Base-by-base conservation (phyloP, 441 rosid species). In the Manihot esculenta region DNA sequence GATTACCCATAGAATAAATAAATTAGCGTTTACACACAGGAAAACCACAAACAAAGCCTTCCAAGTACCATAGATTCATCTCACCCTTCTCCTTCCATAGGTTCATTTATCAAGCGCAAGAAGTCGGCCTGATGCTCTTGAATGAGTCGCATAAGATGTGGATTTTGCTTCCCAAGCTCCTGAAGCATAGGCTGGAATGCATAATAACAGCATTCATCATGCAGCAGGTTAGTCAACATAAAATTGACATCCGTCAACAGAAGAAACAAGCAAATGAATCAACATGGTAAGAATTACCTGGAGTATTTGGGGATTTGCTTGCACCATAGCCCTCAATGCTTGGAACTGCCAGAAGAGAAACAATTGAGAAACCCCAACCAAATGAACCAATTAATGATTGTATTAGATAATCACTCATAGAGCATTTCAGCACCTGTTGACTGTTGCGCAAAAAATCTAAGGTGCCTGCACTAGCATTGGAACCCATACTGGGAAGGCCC, bases 311-410 rank as follows among this genome's bases (percentile, higher is more conserved):
- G 99, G 99, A 74, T 92, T 92, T 45, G 99, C 91, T 76, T 90
- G 99, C 74, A 94, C 99, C 97, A 94, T 92, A 54, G 95, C 84
- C 67, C 97, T 83, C 81, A 94, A 83, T 68, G 96, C 89, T 88
- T 94, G 99, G 77, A 94, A 92, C 99, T 94, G 42, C 42, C 42
- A 38, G 42, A 38, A 38, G 42, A 38, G 9, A 38, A 38, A 38
- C 10, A 38, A 8, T 38, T 38, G 42, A 38, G 9, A 1, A 38
- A 38, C 7, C 42, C 42, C 42, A 38, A n/a, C n/a, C n/a, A n/a
- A n/a, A n/a, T n/a, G n/a, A 38, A 38, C 7, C 42, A 38, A 38
- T 38, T 38, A 38, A 5, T 38, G 9, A 38, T 38, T 38, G 42
- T 38, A n/a, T 38, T 5, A 38, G 7, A 8, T 38, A 38, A 38